These are phyloP conservation scores for Dryadomyces quercivorus DNA, from an alignment of 2,329 filamentous ascomycete genomes.

Conservation along the genomic window DNA sequence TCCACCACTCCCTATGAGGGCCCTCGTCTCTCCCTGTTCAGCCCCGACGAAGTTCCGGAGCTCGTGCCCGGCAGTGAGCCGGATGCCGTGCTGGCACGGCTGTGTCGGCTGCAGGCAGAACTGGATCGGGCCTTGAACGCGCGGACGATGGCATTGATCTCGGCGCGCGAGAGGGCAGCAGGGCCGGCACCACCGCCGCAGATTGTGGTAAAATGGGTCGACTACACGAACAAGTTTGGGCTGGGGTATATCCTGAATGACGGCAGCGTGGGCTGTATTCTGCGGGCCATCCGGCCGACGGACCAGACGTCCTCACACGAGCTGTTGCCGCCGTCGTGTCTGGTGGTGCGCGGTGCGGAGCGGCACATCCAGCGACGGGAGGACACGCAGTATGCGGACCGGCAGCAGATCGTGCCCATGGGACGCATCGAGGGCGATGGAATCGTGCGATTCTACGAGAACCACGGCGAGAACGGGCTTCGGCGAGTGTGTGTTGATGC, in stretches of 20 bases:
- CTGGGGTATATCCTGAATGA: constrained; percentile 76
- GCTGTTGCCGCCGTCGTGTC: constrained; percentile 52
- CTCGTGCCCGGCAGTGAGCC: constrained; percentile 41
- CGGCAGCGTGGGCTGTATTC: constrained; percentile 63
- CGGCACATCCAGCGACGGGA: constrained; percentile 52
- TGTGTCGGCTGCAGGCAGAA: constrained; percentile 45
- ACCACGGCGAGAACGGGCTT: constrained; percentile 52
- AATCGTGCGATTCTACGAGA: constrained; percentile 63
- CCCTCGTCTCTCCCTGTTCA: constrained; percentile 38
- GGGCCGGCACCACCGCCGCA: constrained; percentile 48
- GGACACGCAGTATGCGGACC: constrained; percentile 41
- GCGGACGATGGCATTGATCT: constrained; percentile 48
- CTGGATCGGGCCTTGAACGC: constrained; percentile 51
- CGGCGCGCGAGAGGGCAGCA: constrained; percentile 35
- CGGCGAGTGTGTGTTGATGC: constrained; percentile 52
- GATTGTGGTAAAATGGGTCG: constrained; percentile 70
- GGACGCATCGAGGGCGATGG: constrained; percentile 12
- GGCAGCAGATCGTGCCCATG: constrained; percentile 52
- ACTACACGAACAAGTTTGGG: constrained; percentile 79
- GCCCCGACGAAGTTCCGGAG: constrained; percentile 37
- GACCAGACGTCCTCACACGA: constrained; percentile 30
- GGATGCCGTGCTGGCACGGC: constrained; percentile 42
- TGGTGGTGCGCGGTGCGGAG: constrained; percentile 61
- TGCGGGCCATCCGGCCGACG: constrained; percentile 36
- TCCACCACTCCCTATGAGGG: constrained; percentile 9